Evolutionary conservation across 768 basidiomycete species (phyloP), one percentile per base, ranked within the genome.

Genomic region (Collybia sordida): DNA sequence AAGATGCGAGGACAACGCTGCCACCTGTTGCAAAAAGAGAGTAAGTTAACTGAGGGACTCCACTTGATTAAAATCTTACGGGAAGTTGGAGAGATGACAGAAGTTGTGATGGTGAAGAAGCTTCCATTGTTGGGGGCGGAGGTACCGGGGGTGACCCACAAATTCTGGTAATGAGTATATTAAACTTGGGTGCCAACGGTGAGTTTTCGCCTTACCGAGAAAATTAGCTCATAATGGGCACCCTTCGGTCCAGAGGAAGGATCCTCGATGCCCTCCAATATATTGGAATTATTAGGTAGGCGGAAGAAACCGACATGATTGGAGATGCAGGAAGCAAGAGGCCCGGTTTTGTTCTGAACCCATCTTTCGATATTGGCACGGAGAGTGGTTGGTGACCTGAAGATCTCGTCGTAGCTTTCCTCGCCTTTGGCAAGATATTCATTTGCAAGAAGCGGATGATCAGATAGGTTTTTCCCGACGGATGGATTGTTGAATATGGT

Each of bases 181-280:
- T n/a, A 31, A 34, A 28, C 48, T 34, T 45, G 11, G 14, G 27
- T 15, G n/a, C 36, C 18, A 18, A 22, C 5, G 43, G 21, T 9
- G 27, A 6, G 9, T 6, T 15, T 11, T 6, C 38, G 18, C 21
- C 52, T 12, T 24, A 59, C 56, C 19, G 56, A 55, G 39, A 59
- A 48, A 0, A 48, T 42, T 1, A 62, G 52, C 43, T 67, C 65
- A 24, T 60, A 59, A 49, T 67, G 64, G 23, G 61, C 57, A n/a
- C 57, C 61, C 8, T 50, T 39, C 1, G 45, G 50, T 6, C 65
- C 65, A 0, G 64, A 52, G 5, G 65, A 55, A 3, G 65, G 65
- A 47, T 65, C 64, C 3, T 18, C 31, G 11, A 51, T 38, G 35
- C 40, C 34, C 19, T 45, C 28, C 23, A 59, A 45, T 17, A 59